Conservation (phyloP, 192 early-diverging fungal genomes). For the Coemansia sp. region DNA sequence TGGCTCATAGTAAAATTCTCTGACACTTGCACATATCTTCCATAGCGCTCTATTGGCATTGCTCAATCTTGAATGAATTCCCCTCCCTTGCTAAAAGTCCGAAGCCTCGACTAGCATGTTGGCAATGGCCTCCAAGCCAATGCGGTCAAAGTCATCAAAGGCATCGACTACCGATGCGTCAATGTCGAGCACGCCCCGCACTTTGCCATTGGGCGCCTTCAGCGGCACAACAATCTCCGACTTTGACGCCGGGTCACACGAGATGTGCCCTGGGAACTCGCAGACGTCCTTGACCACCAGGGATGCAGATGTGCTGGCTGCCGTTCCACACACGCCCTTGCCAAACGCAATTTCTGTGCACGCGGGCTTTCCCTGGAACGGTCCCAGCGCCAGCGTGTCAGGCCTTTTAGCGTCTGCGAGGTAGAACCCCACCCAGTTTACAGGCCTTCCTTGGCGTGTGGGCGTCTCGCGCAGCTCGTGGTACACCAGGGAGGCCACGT, state of each 20-base stretch:
- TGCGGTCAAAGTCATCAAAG: constrained; percentile 70
- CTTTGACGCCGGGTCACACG: constrained; percentile 83
- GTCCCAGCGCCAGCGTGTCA: constrained; percentile 69
- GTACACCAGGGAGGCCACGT: constrained; percentile 79
- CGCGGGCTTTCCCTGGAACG: constrained; percentile 91
- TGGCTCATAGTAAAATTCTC: not conserved
- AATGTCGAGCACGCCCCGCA: constrained; percentile 74
- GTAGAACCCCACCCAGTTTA: constrained; percentile 87
- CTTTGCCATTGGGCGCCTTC: constrained; percentile 43
- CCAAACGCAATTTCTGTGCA: constrained; percentile 85
- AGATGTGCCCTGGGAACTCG: constrained; percentile 86
- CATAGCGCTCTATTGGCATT: not conserved
- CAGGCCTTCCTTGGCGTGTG: constrained; percentile 61
- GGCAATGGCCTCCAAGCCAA: constrained; percentile 67
- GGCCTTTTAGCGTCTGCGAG: constrained; percentile 57
- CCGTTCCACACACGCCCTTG: constrained; percentile 89
- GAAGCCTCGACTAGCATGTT: constrained; percentile 61
- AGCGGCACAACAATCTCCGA: constrained; percentile 90
- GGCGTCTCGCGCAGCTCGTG: constrained; percentile 72
- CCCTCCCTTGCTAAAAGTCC: constrained; percentile 19
- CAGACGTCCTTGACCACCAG: constrained; percentile 81
- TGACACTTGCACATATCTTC: not conserved
- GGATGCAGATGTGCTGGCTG: constrained; percentile 61
- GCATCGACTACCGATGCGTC: constrained; percentile 67
- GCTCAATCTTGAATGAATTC: not conserved